phyloP scores from a whole-genome alignment of 345 rosid species.

The Eucalyptus polybractea region DNA sequence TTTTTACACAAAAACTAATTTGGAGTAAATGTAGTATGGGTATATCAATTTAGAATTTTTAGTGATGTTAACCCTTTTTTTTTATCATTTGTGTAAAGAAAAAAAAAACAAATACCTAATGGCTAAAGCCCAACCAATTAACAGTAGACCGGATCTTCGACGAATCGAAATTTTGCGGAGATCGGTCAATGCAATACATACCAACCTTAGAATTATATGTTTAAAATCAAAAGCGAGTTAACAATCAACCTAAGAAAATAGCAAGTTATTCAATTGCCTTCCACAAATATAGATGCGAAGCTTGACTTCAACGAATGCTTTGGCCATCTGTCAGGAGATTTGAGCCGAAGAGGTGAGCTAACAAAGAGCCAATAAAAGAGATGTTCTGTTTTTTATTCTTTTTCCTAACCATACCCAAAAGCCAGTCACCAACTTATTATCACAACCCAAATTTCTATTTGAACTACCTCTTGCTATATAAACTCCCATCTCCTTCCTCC shows the following conservation, averaged over 20 bases:
- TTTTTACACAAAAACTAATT: not conserved
- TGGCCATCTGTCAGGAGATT: not conserved
- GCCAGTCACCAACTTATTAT: not conserved
- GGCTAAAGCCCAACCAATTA: not conserved
- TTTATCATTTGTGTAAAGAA: not conserved
- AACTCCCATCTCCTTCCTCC: not conserved
- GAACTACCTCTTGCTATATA: not conserved
- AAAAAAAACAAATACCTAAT: not conserved
- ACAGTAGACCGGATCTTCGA: not conserved
- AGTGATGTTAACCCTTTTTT: not conserved
- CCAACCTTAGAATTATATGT: not conserved
- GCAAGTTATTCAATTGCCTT: not conserved
- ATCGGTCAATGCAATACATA: not conserved
- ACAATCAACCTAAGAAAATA: not conserved
- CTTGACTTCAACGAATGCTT: not conserved
- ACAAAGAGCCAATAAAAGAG: not conserved
- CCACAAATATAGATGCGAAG: not conserved
- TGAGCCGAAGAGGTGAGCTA: not conserved
- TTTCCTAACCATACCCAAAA: not conserved
- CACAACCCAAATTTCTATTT: not conserved
- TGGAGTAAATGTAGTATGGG: fast-evolving
- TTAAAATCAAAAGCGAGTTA: not conserved
- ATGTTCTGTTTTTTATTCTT: not conserved
- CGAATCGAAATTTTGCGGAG: not conserved
- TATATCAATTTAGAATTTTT: not conserved